Evolutionary conservation across 441 rosid species (phyloP).

Genomic region (Populus trichocarpa): DNA sequence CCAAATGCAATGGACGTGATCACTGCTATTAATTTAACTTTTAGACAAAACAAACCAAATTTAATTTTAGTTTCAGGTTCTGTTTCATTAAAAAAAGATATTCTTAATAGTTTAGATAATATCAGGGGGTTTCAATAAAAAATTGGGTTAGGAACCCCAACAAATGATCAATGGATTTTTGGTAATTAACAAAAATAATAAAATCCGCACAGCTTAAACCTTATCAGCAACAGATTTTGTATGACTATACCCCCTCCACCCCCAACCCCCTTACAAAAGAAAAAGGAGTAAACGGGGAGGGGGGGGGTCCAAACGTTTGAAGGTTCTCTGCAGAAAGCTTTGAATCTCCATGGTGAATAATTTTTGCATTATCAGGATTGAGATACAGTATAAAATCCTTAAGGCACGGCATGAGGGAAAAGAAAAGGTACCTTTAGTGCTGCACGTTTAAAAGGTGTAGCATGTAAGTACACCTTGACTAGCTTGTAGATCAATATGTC

Average conservation of each 20-base stretch:
- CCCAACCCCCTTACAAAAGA: too few relatives aligned
- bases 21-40: background rate
- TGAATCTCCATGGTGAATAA: background rate
- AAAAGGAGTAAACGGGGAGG: too few relatives aligned
- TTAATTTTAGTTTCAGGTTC: background rate
- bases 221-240: background rate
- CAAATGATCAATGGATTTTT: background rate
- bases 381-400: background rate
- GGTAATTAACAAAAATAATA: too few relatives aligned
- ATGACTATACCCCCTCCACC: too few relatives aligned
- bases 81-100: too few relatives aligned
- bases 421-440: conserved; percentile 63
- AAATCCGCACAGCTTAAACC: background rate
- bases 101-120: background rate
- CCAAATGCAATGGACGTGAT: background rate
- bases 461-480: conserved; percentile 69
- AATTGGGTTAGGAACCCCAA: background rate
- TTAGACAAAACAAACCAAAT: background rate
- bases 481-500: conserved; percentile 77
- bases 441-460: conserved; percentile 74
- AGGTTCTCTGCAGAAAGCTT: background rate
- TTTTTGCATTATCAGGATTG: background rate
- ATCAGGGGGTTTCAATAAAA: background rate
- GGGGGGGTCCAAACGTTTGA: background rate
- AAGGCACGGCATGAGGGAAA: background rate